These are phyloP conservation scores for Hymenoscyphus fructigenus DNA, from an alignment of 2,329 filamentous ascomycete genomes.

Conservation along the genomic window DNA sequence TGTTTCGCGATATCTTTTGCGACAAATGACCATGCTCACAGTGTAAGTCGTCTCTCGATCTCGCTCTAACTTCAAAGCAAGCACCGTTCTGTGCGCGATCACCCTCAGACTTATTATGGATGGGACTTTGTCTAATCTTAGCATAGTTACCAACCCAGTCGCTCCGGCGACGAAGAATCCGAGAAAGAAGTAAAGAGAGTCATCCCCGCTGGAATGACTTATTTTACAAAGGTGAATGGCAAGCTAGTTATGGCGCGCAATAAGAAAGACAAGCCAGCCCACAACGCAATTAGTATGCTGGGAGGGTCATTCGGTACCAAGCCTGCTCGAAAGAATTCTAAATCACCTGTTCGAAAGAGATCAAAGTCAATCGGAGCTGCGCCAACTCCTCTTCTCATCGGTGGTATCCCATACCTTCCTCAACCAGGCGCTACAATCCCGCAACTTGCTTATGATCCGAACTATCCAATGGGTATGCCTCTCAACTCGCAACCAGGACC, in stretches of 20 bases:
- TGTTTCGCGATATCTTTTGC: background rate
- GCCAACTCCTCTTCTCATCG: slow-evolving; percentile 18
- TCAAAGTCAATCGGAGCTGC: slow-evolving; percentile 18
- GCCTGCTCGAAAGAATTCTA: slow-evolving; percentile 22
- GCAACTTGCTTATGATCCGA: slow-evolving; percentile 19
- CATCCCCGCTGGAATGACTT: slow-evolving; percentile 28
- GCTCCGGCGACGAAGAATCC: background rate
- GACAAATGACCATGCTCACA: background rate
- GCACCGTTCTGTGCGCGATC: background rate
- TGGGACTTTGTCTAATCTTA: background rate
- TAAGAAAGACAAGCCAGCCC: slow-evolving; percentile 22
- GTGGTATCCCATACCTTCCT: slow-evolving; percentile 19
- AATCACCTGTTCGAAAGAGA: slow-evolving; percentile 20
- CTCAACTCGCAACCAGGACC: slow-evolving; percentile 6
- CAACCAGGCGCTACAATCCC: slow-evolving; percentile 11
- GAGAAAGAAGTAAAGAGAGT: slow-evolving; percentile 7
- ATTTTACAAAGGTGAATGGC: slow-evolving; percentile 34
- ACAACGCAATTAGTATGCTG: slow-evolving; percentile 23
- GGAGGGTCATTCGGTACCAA: slow-evolving; percentile 25
- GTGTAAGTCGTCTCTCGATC: background rate
- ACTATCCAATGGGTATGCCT: slow-evolving; percentile 8
- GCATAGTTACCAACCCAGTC: slow-evolving; percentile 20
- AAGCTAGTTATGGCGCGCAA: slow-evolving; percentile 33
- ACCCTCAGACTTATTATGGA: background rate
- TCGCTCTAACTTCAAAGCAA: background rate